Evolutionary conservation across 108 stramenopile genomes (phyloP), one percentile per base, ranked within the genome.

Genomic region (Pseudonitzschia pungens): DNA sequence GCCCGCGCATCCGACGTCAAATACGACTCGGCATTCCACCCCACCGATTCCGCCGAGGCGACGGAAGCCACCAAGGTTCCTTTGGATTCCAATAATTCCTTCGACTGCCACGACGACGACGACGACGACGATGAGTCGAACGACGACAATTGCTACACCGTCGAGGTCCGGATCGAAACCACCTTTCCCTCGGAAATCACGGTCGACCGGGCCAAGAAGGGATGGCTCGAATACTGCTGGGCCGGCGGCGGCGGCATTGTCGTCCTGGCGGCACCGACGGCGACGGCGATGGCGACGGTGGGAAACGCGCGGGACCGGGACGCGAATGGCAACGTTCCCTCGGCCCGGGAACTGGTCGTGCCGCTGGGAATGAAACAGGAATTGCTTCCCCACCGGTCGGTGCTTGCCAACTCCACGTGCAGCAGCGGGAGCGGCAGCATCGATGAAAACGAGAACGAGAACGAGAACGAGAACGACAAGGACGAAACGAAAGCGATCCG

Each of bases 351-450:
- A 67, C 43, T 67, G 10, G 28, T 67, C n/a, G n/a, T 67, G 9
- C 66, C 66, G 21, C 36, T 48, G 20, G 66, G 66, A 8, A 24
- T 67, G 43, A 67, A 67, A 50, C 66, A 67, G 27, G 66, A 67
- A 50, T 14, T 67, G 21, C 20, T 51, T 12, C 28, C n/a, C n/a
- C n/a, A n/a, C n/a, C n/a, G n/a, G n/a, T n/a, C 66, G 44, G 41
- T 41, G 40, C 15, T 12, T 1, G 18, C 21, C 6, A 27, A 31
- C 27, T 26, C 55, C 6, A 14, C 55, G 10, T 9, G 5, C 21
- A 58, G 24, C 24, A 5, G 22, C 14, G 10, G 0, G 1, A 62
- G 0, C 29, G 0, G n/a, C 33, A 58, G 36, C 60, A 14, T 36
- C 60, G 60, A 40, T 18, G n/a, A n/a, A n/a, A n/a, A n/a, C n/a